Conservation (phyloP, 345 rosid species). For the Brassica cretica region DNA sequence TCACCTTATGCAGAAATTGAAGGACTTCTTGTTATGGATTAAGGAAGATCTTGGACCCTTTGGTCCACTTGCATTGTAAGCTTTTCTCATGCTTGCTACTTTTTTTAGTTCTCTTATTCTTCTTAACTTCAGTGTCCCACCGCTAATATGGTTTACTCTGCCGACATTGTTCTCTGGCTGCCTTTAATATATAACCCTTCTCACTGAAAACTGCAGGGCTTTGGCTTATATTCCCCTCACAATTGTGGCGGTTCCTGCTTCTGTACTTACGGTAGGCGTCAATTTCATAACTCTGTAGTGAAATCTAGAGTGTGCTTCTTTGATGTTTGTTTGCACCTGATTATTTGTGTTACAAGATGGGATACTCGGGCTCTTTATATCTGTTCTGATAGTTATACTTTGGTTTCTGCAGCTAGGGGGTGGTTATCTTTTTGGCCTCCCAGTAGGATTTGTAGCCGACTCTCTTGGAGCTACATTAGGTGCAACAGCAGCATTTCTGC, state of each 20-base stretch:
- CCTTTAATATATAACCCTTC: neutral
- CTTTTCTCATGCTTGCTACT: neutral
- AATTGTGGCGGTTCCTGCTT: conserved; percentile 57
- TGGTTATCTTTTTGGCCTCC: conserved; percentile 96
- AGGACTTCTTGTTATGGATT: conserved; percentile 55
- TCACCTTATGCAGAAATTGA: conserved; percentile 43
- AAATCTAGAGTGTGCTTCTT: neutral
- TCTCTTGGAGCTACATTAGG: conserved; percentile 94
- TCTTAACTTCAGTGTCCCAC: neutral
- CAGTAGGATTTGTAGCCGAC: conserved; percentile 95
- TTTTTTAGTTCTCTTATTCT: neutral
- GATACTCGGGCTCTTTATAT: neutral
- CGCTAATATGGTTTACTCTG: neutral
- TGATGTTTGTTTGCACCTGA: neutral
- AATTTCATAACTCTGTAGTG: conserved; percentile 15
- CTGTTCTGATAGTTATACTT: neutral
- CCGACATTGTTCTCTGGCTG: neutral
- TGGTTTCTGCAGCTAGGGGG: conserved; percentile 82
- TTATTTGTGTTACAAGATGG: neutral
- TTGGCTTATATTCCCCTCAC: conserved; percentile 54
- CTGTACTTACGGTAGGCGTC: conserved; percentile 54
- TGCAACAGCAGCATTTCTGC: conserved; percentile 93
- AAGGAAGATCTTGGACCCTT: conserved; percentile 60
- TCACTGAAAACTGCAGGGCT: conserved; percentile 38
- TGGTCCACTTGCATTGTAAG: conserved; percentile 63